phyloP scores from a whole-genome alignment of 192 early-diverging fungal genomes.

The Chytriomyces confervae region DNA sequence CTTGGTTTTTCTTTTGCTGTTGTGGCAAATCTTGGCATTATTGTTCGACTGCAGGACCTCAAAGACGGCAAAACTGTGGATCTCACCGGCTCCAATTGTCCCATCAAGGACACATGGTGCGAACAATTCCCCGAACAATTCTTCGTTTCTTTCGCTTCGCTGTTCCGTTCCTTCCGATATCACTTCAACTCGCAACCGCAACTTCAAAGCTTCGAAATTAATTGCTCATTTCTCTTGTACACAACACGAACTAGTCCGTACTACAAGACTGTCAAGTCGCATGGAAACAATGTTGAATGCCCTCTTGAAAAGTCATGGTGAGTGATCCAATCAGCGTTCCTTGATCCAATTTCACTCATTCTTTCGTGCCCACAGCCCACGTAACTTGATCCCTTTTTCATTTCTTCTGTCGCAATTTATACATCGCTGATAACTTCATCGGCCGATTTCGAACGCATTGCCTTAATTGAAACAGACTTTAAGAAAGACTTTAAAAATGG shows the following conservation, averaged over 20 bases:
- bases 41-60: not conserved
- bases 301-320: conserved; percentile 27
- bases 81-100: conserved; percentile 7
- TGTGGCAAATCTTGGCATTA: not conserved
- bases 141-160: not conserved
- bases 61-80: conserved; percentile 23
- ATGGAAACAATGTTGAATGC: conserved; percentile 10
- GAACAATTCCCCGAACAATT: not conserved
- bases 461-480: conserved; percentile 3
- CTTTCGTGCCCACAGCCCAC: conserved; percentile 1
- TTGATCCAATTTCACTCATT: not conserved
- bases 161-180: too few relatives aligned
- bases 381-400: conserved; percentile 3
- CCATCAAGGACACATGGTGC: conserved; percentile 21
- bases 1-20: not conserved
- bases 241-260: conserved; percentile 8
- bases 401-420: not conserved
- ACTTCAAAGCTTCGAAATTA: not conserved
- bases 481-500: conserved; percentile 29
- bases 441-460: not conserved
- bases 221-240: not conserved
- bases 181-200: too few relatives aligned
- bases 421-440: not conserved
- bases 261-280: conserved; percentile 21
- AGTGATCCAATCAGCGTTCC: not conserved